A percentile compares a stretch with the other conserved stretches of the same genome.
phyloP scores from a whole-genome alignment of 2,329 filamentous ascomycete genomes.

The Ophiostoma angusticollis region DNA sequence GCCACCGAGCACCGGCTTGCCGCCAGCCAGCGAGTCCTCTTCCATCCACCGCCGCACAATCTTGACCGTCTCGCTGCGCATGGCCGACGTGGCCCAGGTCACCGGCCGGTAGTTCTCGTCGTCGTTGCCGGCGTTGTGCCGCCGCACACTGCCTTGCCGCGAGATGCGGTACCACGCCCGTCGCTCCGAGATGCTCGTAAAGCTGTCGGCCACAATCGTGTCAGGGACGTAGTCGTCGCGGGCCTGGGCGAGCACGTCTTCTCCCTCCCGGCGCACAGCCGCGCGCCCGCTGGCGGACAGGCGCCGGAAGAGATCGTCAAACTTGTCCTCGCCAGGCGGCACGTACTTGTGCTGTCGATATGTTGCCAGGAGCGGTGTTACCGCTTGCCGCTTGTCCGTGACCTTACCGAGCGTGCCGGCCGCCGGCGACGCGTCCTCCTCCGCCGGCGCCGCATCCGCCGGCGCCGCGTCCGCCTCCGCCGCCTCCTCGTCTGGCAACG shows the following conservation, averaged over 20 bases:
- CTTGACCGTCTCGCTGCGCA: constrained; percentile 40
- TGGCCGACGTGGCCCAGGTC: constrained; percentile 41
- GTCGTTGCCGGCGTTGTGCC: constrained; percentile 34
- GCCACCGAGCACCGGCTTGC: constrained; percentile 30
- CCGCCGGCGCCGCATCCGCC: too few relatives aligned
- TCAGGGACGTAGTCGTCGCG: constrained; percentile 28
- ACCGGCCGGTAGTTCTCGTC: constrained; percentile 48
- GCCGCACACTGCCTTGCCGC: constrained; percentile 43
- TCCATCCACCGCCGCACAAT: constrained; percentile 55
- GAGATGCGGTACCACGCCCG: constrained; percentile 55
- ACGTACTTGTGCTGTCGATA: constrained; percentile 15
- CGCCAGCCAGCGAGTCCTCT: constrained; percentile 46
- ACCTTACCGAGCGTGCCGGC: too few relatives aligned
- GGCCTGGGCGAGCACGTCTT: background rate
- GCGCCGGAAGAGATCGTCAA: constrained; percentile 7
- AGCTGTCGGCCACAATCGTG: constrained; percentile 37
- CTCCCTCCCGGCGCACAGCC: background rate
- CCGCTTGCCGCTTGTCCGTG: too few relatives aligned
- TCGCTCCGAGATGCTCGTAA: constrained; percentile 42
- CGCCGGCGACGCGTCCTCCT: too few relatives aligned
- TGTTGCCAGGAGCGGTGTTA: constrained; percentile 9
- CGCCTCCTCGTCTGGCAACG: too few relatives aligned
- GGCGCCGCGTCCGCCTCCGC: too few relatives aligned
- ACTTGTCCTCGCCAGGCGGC: background rate
- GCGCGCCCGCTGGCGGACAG: constrained; percentile 3